Percentiles rank a stretch among this genome's conserved stretches.
These are phyloP conservation scores for Lachnellula hyalina DNA, from an alignment of 2,329 filamentous ascomycete genomes.

Conservation along the genomic window DNA sequence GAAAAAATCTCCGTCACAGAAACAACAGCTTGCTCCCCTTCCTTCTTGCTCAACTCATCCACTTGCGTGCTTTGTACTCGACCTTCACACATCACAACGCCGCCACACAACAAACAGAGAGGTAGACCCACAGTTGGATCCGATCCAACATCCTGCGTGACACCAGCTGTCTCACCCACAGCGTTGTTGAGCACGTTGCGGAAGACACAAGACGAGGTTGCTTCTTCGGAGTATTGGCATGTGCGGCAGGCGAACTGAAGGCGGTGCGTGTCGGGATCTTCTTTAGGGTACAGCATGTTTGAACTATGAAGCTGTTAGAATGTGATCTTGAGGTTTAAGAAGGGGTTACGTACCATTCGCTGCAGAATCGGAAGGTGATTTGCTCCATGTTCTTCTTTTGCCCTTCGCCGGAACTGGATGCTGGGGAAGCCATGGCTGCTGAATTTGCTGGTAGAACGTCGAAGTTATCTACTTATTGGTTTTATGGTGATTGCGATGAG, in stretches of 20 bases:
- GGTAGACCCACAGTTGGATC: constrained; percentile 92
- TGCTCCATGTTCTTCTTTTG: constrained; percentile 57
- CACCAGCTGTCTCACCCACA: constrained; percentile 90
- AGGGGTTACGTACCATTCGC: constrained; percentile 67
- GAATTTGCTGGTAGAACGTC: not conserved
- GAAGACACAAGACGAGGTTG: constrained; percentile 86
- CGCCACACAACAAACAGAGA: constrained; percentile 44
- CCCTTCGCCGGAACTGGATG: constrained; percentile 43
- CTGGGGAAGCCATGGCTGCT: constrained; percentile 50
- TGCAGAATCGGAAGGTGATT: constrained; percentile 96
- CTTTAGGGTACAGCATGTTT: constrained; percentile 96
- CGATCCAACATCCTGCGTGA: constrained; percentile 93
- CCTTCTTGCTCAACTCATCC: constrained; percentile 5
- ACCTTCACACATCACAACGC: constrained; percentile 37
- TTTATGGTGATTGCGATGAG: not conserved
- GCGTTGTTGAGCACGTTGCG: constrained; percentile 89
- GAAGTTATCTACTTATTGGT: not conserved
- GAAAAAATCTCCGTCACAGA: not conserved
- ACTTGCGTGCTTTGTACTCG: constrained; percentile 1
- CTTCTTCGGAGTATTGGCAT: constrained; percentile 85
- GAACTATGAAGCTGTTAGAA: constrained; percentile 49
- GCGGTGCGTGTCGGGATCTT: constrained; percentile 76
- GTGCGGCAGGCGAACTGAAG: constrained; percentile 95
- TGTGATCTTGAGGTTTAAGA: constrained; percentile 8
- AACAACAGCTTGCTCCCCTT: constrained; percentile 12